Conservation (phyloP, 1,139 yeast genomes). For the Chernovozyma sophiae-reginae region DNA sequence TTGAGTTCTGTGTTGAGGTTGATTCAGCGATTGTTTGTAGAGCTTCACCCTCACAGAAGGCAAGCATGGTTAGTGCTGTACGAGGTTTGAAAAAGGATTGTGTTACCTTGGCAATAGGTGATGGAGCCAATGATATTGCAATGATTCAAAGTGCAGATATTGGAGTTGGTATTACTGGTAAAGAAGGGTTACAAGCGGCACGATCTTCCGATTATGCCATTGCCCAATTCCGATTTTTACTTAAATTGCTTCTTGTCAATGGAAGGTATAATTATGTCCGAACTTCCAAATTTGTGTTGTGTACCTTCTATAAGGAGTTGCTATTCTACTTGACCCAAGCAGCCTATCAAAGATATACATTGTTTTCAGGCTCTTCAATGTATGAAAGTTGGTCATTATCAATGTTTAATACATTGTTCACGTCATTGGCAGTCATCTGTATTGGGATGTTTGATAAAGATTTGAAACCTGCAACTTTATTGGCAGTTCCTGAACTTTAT, state of each 20-base stretch:
- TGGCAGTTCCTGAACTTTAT: constrained; percentile 91
- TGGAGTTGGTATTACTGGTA: constrained; percentile 96
- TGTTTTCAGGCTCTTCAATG: constrained; percentile 89
- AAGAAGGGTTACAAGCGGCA: constrained; percentile 96
- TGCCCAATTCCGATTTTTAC: constrained; percentile 84
- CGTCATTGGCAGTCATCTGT: constrained; percentile 86
- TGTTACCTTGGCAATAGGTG: constrained; percentile 96
- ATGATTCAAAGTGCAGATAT: constrained; percentile 99
- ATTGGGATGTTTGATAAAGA: constrained; percentile 96
- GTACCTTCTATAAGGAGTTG: constrained; percentile 93
- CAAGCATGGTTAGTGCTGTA: constrained; percentile 78
- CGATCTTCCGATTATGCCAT: constrained; percentile 92
- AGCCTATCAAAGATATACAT: constrained; percentile 77
- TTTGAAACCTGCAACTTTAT: constrained; percentile 76
- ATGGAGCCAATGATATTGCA: constrained; percentile 98
- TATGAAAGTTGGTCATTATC: constrained; percentile 96
- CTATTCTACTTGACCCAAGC: constrained; percentile 86
- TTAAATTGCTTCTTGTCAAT: constrained; percentile 83
- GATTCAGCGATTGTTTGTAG: constrained; percentile 94
- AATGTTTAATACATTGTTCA: constrained; percentile 93
- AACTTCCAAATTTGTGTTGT: constrained; percentile 84
- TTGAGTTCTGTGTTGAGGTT: constrained; percentile 79
- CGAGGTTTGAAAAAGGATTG: constrained; percentile 59
- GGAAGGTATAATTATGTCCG: constrained; percentile 94
- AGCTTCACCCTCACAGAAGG: constrained; percentile 96